These are phyloP conservation scores for Pseudopithomyces maydicus DNA, from an alignment of 2,329 filamentous ascomycete species.

Conservation along the genomic window DNA sequence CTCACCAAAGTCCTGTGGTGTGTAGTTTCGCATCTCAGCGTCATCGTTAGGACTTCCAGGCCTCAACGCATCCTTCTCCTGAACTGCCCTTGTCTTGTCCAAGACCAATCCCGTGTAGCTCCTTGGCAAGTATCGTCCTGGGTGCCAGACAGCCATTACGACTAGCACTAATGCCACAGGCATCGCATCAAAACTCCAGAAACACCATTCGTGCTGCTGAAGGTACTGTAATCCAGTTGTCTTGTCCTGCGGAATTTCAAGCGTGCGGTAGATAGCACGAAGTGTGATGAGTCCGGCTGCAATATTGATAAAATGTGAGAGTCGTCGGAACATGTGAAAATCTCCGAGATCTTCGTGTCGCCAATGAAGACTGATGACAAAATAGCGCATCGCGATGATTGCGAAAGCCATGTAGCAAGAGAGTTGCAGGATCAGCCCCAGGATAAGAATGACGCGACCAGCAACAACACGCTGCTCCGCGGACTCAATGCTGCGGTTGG, in stretches of 20 bases:
- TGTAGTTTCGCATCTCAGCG: conserved; percentile 23
- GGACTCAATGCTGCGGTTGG: conserved; percentile 47
- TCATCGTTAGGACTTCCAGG: conserved; percentile 12
- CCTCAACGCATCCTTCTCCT: conserved; percentile 41
- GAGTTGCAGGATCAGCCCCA: conserved; percentile 57
- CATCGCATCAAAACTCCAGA: conserved; percentile 58
- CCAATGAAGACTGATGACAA: conserved; percentile 36
- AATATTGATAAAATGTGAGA: conserved; percentile 41
- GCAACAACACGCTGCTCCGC: conserved; percentile 34
- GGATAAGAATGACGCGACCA: conserved; percentile 47
- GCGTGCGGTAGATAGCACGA: conserved; percentile 59
- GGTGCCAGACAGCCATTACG: conserved; percentile 58
- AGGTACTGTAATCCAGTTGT: conserved; percentile 54
- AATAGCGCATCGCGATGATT: conserved; percentile 41
- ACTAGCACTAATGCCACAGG: conserved; percentile 56
- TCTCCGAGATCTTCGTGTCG: conserved; percentile 40
- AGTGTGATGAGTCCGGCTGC: conserved; percentile 45
- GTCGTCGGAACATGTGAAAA: conserved; percentile 41
- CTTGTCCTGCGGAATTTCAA: conserved; percentile 57
- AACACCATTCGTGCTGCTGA: conserved; percentile 58
- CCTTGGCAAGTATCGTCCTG: conserved; percentile 41
- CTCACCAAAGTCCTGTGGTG: conserved; percentile 28
- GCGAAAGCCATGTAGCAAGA: conserved; percentile 58
- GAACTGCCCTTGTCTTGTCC: conserved; percentile 35
- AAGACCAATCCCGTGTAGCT: conserved; percentile 35